Evolutionary conservation across 495 filamentous ascomycete genomes (phyloP).

Genomic region (Articulospora tetracladia): DNA sequence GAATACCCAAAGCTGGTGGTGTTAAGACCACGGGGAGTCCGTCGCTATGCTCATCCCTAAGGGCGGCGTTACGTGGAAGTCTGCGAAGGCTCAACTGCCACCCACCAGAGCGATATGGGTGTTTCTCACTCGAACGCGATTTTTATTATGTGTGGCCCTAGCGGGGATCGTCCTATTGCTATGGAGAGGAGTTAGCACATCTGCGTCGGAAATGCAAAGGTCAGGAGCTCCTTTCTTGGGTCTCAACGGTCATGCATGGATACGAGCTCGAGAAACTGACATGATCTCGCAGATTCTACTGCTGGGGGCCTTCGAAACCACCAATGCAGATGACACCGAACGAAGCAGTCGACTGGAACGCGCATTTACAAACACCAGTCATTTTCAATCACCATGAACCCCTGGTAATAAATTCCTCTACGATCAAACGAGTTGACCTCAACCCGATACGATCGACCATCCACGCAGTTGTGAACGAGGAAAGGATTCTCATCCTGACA

Average conservation of each 20-base stretch:
- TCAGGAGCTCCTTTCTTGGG: conserved; percentile 36
- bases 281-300: conserved; percentile 73
- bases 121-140: conserved; percentile 73
- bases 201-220: conserved; percentile 90
- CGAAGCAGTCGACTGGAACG: conserved; percentile 84
- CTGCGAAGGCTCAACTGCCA: conserved; percentile 74
- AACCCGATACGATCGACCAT: conserved; percentile 81
- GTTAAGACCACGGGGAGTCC: conserved; percentile 13
- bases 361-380: conserved; percentile 84
- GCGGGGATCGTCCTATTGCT: conserved; percentile 73
- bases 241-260: background rate
- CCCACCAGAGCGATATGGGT: conserved; percentile 76
- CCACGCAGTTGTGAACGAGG: conserved; percentile 71
- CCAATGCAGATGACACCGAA: conserved; percentile 92
- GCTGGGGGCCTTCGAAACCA: conserved; percentile 88
- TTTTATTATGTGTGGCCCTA: conserved; percentile 70
- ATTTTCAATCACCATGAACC: conserved; percentile 94
- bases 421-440: conserved; percentile 76
- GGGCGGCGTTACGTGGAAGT: conserved; percentile 87
- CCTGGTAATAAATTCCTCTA: conserved; percentile 72
- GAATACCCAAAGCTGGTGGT: conserved; percentile 20
- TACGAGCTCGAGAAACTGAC: conserved; percentile 20
- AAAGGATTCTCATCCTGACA: conserved; percentile 92
- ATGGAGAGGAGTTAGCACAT: conserved; percentile 83
- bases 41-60: conserved; percentile 73